Evolutionary conservation across 1,284 basidiomycete species (phyloP).

Genomic region (Rhodotorula sp.): DNA sequence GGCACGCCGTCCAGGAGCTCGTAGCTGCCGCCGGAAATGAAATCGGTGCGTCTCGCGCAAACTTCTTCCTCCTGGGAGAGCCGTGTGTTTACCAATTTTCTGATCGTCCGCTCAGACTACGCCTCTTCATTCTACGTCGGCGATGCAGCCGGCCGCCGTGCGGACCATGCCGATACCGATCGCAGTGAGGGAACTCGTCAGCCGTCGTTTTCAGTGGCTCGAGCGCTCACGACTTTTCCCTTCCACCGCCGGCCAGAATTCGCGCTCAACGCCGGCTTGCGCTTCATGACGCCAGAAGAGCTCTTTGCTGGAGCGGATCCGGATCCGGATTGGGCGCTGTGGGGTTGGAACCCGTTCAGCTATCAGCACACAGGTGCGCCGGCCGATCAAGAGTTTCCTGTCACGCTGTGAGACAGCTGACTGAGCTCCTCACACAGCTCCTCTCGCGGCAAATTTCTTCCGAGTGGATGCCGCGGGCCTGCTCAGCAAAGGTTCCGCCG

Average conservation of each 20-base stretch:
- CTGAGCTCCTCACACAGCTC: background rate
- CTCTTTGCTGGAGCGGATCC: constrained; percentile 62
- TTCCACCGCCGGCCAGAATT: constrained; percentile 54
- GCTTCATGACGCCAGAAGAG: constrained; percentile 73
- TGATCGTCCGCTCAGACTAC: constrained; percentile 58
- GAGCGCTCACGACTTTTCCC: too few relatives aligned
- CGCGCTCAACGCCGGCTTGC: constrained; percentile 66
- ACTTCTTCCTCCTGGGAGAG: background rate
- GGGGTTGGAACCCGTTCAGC: constrained; percentile 21
- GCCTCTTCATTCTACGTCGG: constrained; percentile 73
- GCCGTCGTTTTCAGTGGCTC: too few relatives aligned
- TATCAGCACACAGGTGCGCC: constrained; percentile 23
- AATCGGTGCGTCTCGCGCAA: constrained; percentile 73
- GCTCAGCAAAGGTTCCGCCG: background rate
- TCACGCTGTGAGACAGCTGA: background rate
- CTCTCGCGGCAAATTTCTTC: background rate
- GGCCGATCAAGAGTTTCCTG: too few relatives aligned
- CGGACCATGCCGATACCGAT: constrained; percentile 33
- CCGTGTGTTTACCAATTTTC: too few relatives aligned
- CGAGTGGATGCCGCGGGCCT: background rate
- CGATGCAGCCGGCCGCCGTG: constrained; percentile 77
- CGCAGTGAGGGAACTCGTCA: constrained; percentile 7
- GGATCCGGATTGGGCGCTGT: constrained; percentile 12
- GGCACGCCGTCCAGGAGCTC: constrained; percentile 65
- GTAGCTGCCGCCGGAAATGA: constrained; percentile 53